Conservation (phyloP, 306 rosid species). For the Lathyrus tuberosus region DNA sequence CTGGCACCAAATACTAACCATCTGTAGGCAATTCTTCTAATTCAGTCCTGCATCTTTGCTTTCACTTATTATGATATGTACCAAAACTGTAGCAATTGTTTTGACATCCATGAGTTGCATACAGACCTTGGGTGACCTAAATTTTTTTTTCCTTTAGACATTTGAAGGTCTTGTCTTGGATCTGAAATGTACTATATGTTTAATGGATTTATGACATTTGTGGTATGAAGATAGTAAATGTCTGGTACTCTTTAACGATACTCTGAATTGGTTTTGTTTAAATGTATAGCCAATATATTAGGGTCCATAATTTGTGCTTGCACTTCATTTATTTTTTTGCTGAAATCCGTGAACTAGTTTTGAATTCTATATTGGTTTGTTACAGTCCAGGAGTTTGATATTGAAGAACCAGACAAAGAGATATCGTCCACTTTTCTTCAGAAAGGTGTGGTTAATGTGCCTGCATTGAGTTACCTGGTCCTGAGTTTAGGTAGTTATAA, state of each 20-base stretch:
- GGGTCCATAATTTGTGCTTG: slow-evolving; percentile 28
- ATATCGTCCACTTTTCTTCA: slow-evolving; percentile 90
- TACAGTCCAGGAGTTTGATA: slow-evolving; percentile 83
- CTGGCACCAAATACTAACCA: not conserved
- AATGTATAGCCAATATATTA: slow-evolving; percentile 4
- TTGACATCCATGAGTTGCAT: not conserved
- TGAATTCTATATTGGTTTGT: slow-evolving; percentile 40
- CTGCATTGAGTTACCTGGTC: slow-evolving; percentile 24
- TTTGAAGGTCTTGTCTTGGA: slow-evolving; percentile 7
- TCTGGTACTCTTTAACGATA: slow-evolving; percentile 7
- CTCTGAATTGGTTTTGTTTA: slow-evolving; percentile 10
- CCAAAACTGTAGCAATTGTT: slow-evolving; percentile 3
- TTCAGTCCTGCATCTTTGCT: slow-evolving; percentile 28
- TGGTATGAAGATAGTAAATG: not conserved
- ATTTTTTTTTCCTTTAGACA: not conserved
- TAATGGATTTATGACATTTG: slow-evolving; percentile 7
- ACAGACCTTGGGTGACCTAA: slow-evolving; percentile 6
- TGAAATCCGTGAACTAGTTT: slow-evolving; percentile 30
- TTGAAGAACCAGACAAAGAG: slow-evolving; percentile 76
- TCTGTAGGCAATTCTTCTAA: slow-evolving; percentile 12
- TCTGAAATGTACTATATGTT: not conserved
- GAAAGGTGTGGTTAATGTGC: slow-evolving; percentile 64
- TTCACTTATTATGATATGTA: slow-evolving; percentile 13
- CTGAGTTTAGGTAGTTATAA: slow-evolving; percentile 28
- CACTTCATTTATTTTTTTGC: slow-evolving; percentile 32